Evolutionary conservation across 139 green algal species (phyloP).

Genomic region (Spirogloea muscicola): DNA sequence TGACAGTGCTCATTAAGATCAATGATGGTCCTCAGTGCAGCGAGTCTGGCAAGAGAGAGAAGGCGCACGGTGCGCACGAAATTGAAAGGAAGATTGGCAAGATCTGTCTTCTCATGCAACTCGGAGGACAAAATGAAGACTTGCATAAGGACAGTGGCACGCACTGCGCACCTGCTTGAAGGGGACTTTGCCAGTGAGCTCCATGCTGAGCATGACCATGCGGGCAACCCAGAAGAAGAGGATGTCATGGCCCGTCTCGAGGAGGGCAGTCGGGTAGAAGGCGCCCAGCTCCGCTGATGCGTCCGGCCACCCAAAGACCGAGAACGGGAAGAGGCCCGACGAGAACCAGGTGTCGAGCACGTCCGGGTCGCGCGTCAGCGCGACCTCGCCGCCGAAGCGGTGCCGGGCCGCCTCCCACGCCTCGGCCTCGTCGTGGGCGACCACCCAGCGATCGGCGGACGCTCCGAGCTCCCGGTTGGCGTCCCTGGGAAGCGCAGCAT

Average conservation of each 20-base stretch:
- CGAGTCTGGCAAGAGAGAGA: no score
- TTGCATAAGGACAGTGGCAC: no score
- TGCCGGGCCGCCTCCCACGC: conserved; percentile 27
- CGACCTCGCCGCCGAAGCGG: conserved; percentile 43
- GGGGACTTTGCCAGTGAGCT: conserved; percentile 54
- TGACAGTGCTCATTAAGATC: no score
- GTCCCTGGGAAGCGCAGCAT: conserved; percentile 46
- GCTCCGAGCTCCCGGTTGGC: conserved; percentile 25
- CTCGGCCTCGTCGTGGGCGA: conserved; percentile 47
- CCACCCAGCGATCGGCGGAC: conserved; percentile 50
- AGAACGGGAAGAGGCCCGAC: conserved; percentile 61
- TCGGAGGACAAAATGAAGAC: no score
- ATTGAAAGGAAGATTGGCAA: no score
- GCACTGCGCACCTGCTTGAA: conserved; percentile 53
- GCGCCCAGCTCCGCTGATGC: conserved; percentile 47
- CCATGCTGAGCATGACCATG: conserved; percentile 64
- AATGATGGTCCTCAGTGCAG: no score
- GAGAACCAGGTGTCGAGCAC: conserved; percentile 66
- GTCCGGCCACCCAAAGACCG: conserved; percentile 55
- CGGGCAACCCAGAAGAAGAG: conserved; percentile 64
- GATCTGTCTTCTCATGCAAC: no score
- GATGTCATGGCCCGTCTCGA: conserved; percentile 63
- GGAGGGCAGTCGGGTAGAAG: conserved; percentile 57
- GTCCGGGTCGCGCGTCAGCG: conserved; percentile 53
- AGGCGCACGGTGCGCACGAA: no score